Percentiles rank a stretch among this genome's conserved stretches.
phyloP scores from a whole-genome alignment of 2,329 filamentous ascomycete species.

The Curvularia spicifera region DNA sequence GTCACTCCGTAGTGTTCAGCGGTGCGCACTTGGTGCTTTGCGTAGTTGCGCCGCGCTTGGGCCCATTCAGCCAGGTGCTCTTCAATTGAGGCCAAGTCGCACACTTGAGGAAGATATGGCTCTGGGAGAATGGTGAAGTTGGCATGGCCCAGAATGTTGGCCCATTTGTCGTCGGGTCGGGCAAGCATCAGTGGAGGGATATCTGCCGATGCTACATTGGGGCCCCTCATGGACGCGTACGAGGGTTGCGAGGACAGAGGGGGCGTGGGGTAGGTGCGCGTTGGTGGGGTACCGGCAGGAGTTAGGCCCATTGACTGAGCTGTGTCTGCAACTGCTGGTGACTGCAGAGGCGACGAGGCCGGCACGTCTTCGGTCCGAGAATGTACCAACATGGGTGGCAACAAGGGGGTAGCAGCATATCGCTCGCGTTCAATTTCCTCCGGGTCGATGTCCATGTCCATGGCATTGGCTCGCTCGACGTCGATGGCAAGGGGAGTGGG shows the following conservation, averaged over 20 bases:
- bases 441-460: constrained; percentile 60
- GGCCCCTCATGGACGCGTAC: constrained; percentile 70
- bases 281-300: constrained; percentile 58
- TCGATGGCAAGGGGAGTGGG: constrained; percentile 47
- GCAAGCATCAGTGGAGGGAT: constrained; percentile 69
- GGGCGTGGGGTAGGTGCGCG: constrained; percentile 65
- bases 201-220: constrained; percentile 59
- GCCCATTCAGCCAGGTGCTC: constrained; percentile 82
- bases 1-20: constrained; percentile 90
- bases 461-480: constrained; percentile 52
- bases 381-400: constrained; percentile 79
- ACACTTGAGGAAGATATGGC: constrained; percentile 73
- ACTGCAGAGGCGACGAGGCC: constrained; percentile 82
- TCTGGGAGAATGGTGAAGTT: constrained; percentile 88
- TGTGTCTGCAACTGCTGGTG: constrained; percentile 73
- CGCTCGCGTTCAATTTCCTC: constrained; percentile 60
- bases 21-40: constrained; percentile 84
- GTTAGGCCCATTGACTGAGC: constrained; percentile 54
- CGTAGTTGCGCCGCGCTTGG: constrained; percentile 81
- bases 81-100: constrained; percentile 66
- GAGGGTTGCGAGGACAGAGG: constrained; percentile 80
- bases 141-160: constrained; percentile 83
- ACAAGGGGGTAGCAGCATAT: constrained; percentile 79
- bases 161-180: constrained; percentile 83
- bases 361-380: constrained; percentile 61